These are phyloP conservation scores for Strigomonas culicis DNA, from an alignment of 208 protist species.

Conservation along the genomic window DNA sequence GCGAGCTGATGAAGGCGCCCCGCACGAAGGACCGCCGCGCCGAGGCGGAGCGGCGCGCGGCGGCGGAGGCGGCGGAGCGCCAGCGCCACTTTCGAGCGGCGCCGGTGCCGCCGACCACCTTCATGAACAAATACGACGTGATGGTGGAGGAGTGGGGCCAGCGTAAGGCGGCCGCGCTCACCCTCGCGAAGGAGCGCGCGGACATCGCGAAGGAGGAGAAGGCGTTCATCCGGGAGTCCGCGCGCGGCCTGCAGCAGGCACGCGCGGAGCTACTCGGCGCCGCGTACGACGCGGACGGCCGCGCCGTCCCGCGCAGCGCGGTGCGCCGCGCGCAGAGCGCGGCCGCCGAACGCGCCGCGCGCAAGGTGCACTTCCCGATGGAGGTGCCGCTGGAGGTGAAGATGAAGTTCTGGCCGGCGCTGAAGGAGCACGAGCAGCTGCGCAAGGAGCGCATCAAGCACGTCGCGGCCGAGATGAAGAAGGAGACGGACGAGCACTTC, in stretches of 20 bases:
- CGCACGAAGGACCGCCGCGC: constrained; percentile 41
- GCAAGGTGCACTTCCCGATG: constrained; percentile 5
- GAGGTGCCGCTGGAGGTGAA: constrained; percentile 74
- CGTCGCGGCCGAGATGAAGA: constrained; percentile 34
- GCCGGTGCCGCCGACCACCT: constrained; percentile 80
- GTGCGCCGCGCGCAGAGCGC: constrained; percentile 1
- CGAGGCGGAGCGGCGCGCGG: constrained; percentile 29
- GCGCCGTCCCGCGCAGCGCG: constrained; percentile 27
- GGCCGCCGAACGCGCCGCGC: constrained; percentile 5
- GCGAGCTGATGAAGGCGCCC: constrained; percentile 38
- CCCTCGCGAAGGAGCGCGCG: constrained; percentile 54
- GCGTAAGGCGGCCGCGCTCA: constrained; percentile 65
- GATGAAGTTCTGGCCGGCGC: constrained; percentile 74
- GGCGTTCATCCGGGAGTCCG: constrained; percentile 46
- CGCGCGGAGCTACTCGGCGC: constrained; percentile 54
- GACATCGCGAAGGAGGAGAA: constrained; percentile 48
- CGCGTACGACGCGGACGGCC: constrained; percentile 13
- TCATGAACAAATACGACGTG: constrained; percentile 87
- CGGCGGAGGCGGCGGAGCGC: constrained; percentile 22
- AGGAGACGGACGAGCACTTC: constrained; percentile 45
- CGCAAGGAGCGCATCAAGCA: constrained; percentile 70
- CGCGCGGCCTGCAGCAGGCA: constrained; percentile 38
- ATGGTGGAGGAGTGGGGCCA: constrained; percentile 91
- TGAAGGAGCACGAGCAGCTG: constrained; percentile 80
- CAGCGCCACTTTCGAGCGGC: constrained; percentile 34